These are phyloP conservation scores for Penicillium digitatum DNA, from an alignment of 2,329 filamentous ascomycete genomes.

Conservation along the genomic window DNA sequence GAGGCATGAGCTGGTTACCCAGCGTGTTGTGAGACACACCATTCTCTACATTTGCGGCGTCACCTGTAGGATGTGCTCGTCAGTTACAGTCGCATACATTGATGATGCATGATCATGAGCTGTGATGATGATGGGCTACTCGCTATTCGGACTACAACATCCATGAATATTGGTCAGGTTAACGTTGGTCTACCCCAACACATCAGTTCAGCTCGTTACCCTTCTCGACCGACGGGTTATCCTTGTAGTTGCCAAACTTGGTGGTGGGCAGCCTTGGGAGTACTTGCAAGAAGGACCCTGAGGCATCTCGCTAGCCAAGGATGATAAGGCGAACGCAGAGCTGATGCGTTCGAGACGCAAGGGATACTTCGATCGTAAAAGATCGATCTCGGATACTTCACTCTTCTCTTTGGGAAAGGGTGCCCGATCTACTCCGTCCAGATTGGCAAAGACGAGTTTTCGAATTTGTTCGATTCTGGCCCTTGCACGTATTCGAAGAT, in stretches of 20 bases:
- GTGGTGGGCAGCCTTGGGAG: neutral
- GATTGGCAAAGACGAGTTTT: neutral
- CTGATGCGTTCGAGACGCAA: neutral
- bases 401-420: neutral
- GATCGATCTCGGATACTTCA: neutral
- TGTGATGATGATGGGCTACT: neutral
- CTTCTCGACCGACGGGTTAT: neutral
- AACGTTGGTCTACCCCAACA: constrained; percentile 6
- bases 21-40: neutral
- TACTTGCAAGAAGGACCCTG: neutral
- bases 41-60: neutral
- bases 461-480: neutral
- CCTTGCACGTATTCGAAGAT: neutral
- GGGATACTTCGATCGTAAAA: constrained; percentile 1
- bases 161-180: neutral
- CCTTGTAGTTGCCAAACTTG: neutral
- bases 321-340: neutral
- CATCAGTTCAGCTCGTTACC: neutral
- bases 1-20: constrained; percentile 2
- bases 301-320: neutral
- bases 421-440: neutral
- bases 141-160: neutral
- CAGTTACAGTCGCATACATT: constrained; percentile 4
- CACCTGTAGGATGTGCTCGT: neutral
- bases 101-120: neutral